A percentile compares a stretch with the other conserved stretches of the same genome.
These are phyloP conservation scores for Truncatella angustata DNA, from an alignment of 2,329 filamentous ascomycete genomes.

Conservation along the genomic window DNA sequence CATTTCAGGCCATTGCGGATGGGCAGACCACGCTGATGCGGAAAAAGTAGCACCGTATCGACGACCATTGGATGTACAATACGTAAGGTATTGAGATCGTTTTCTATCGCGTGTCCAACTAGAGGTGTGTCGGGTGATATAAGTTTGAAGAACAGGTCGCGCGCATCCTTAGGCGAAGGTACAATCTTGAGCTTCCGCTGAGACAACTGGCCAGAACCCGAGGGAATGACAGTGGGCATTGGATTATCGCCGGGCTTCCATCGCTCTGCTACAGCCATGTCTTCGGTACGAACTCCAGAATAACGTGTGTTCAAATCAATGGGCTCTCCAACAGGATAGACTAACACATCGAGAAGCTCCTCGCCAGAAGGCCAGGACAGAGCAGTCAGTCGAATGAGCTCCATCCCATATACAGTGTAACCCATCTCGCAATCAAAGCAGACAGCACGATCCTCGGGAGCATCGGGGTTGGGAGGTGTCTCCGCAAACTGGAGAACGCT, in stretches of 20 bases:
- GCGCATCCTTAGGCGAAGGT: constrained; percentile 69
- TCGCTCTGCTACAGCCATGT: constrained; percentile 67
- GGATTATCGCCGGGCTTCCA: constrained; percentile 39
- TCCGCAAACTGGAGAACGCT: constrained; percentile 74
- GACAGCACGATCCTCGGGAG: constrained; percentile 59
- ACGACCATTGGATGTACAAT: constrained; percentile 82
- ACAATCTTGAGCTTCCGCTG: constrained; percentile 66
- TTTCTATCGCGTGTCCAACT: constrained; percentile 92
- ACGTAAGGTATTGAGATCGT: constrained; percentile 84
- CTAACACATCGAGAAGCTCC: constrained; percentile 77
- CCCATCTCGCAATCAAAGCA: constrained; percentile 98
- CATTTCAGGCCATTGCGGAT: constrained; percentile 74
- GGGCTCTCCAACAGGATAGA: constrained; percentile 78
- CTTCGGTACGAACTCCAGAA: constrained; percentile 79
- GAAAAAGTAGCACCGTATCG: constrained; percentile 83
- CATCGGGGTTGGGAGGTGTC: constrained; percentile 66
- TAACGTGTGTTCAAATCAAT: constrained; percentile 90
- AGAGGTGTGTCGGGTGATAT: constrained; percentile 77
- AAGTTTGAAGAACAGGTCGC: constrained; percentile 72
- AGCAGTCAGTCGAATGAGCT: constrained; percentile 86
- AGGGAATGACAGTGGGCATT: constrained; percentile 22
- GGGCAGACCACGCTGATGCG: constrained; percentile 74
- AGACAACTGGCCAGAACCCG: constrained; percentile 21
- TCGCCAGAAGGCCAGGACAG: constrained; percentile 81
- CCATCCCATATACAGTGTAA: constrained; percentile 84